Base-by-base conservation (phyloP, 2,329 filamentous ascomycete species). In the Pyrenophora teres region DNA sequence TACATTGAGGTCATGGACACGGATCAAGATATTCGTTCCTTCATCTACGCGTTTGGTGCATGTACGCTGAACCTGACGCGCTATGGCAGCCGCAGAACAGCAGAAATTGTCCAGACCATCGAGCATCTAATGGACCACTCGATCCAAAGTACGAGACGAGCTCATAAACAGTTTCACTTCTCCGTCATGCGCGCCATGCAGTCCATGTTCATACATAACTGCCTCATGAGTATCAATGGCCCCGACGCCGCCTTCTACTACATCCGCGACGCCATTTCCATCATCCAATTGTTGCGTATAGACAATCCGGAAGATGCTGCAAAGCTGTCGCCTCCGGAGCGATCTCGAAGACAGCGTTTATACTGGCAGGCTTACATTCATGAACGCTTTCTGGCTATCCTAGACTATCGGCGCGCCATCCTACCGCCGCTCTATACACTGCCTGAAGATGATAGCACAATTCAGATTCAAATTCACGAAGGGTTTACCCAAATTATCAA, bases 341-440 rank as follows among this genome's bases (percentile, higher is more conserved):
- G 74, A 19, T 73, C 76, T 19, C 69, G 73, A 41, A 64, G 78
- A 41, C 79, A 82, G 54, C 73, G 81, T 3, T 65, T 82, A 1
- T 83, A 83, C 63, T 84, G 81, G 81, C 77, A 82, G 55, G 77
- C 76, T 10, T 83, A 80, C 57, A 80, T 84, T 27, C 81, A 83
- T 52, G 82, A 84, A 61, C 77, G 82, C 13, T 84, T 83, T 60
- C 61, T 81, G n/a, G 78, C 78, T 30, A 78, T 83, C 21, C 70
- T 80, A 3, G 77, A 81, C 33, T 80, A 80, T 37, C 77, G 77
- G 4, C 72, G 68, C n/a, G 70, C 74, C 4, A 73, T 74, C 8
- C 60, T 79, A n/a, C 70, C 68, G 5, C 73, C 75, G 10, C 67
- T 78, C 15, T 65, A 67, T 10, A 62, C 62, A 2, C 63, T 76